These are phyloP conservation scores for Saccharomyces jurei DNA, from an alignment of 805 yeast genomes.

Conservation along the genomic window DNA sequence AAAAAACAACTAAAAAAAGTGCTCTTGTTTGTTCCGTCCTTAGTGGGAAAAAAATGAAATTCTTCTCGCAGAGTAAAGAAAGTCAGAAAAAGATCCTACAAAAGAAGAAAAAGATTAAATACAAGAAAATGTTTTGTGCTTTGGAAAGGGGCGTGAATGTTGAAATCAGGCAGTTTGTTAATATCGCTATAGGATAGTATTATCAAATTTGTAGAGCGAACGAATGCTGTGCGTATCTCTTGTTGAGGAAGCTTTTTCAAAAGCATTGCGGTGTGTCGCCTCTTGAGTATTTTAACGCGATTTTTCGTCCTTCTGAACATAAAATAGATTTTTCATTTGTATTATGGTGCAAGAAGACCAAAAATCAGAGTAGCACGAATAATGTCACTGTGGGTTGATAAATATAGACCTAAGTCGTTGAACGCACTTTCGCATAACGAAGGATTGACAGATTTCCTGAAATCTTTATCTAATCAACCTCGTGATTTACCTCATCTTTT, in stretches of 20 bases:
- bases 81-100: not conserved
- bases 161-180: not conserved
- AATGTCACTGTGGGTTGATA: slow-evolving; percentile 97
- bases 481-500: slow-evolving; percentile 85
- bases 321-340: not conserved
- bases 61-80: not conserved
- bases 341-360: not conserved
- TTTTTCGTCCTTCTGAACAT: not conserved
- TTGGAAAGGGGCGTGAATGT: not conserved
- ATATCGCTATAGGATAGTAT: not conserved
- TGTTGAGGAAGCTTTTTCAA: not conserved
- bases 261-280: not conserved
- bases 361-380: not conserved
- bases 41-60: not conserved
- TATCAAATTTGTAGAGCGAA: not conserved
- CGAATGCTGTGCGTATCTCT: not conserved
- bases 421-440: slow-evolving; percentile 59
- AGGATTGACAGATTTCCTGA: slow-evolving; percentile 53
- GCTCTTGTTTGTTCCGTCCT: not conserved
- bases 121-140: not conserved
- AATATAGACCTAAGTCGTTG: slow-evolving; percentile 71
- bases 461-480: slow-evolving; percentile 35
- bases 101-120: not conserved
- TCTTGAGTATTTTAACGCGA: not conserved
- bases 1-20: not conserved